These are phyloP conservation scores for Cystobasidium slooffiae DNA, from an alignment of 1,284 basidiomycete genomes.

Conservation along the genomic window DNA sequence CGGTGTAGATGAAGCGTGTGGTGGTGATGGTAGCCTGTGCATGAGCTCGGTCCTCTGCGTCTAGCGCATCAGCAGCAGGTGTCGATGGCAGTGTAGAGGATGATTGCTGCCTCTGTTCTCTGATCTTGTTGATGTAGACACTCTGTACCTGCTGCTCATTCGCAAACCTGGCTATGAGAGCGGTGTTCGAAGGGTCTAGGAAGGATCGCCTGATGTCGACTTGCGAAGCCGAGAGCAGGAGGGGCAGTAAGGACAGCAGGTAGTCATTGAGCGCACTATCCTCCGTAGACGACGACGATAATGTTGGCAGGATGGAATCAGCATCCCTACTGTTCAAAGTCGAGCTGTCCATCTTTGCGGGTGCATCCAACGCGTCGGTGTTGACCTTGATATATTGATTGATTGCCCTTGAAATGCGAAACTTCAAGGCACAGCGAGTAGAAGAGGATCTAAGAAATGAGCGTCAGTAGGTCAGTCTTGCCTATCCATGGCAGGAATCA, in stretches of 20 bases:
- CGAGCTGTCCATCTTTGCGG: background rate
- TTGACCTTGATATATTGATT: conserved; percentile 7
- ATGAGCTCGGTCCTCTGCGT: conserved; percentile 7
- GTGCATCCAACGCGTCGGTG: background rate
- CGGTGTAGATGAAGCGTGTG: conserved; percentile 30
- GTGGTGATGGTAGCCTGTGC: background rate
- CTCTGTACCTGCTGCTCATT: conserved; percentile 35
- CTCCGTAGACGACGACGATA: background rate
- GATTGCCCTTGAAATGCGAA: background rate
- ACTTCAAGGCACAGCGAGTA: background rate
- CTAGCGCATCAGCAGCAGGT: background rate
- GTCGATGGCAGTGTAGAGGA: background rate
- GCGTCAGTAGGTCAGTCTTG: conserved; percentile 8
- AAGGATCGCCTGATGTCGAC: conserved; percentile 24
- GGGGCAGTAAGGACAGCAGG: conserved; percentile 28
- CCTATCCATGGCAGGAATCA: background rate
- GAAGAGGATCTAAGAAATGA: background rate
- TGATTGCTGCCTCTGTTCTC: conserved; percentile 4
- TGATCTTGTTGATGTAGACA: conserved; percentile 44
- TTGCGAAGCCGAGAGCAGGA: conserved; percentile 30
- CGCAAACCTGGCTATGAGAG: conserved; percentile 31
- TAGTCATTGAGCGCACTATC: conserved; percentile 4
- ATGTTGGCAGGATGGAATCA: background rate
- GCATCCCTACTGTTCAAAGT: background rate
- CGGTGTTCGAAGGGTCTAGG: conserved; percentile 1